Evolutionary conservation across 2,329 filamentous ascomycete genomes (phyloP).

Genomic region (Plenodomus lindquistii): DNA sequence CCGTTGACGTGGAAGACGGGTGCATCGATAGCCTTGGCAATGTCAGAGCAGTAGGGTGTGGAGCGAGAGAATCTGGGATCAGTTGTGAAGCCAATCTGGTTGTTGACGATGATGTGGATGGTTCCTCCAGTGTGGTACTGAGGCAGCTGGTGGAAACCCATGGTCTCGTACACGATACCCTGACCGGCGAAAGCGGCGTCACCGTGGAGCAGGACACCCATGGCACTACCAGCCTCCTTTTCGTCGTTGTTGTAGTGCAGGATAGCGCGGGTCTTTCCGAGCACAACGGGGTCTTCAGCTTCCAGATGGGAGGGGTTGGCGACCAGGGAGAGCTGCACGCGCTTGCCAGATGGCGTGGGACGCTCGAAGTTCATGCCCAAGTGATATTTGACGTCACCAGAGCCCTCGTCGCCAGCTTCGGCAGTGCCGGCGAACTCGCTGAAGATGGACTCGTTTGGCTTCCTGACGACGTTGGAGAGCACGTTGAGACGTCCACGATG

Average conservation of each 20-base stretch:
- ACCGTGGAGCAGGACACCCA: slow-evolving; percentile 95
- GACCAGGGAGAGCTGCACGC: slow-evolving; percentile 97
- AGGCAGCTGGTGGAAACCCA: slow-evolving; percentile 94
- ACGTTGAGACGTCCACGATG: slow-evolving; percentile 98
- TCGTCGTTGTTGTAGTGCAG: slow-evolving; percentile 99
- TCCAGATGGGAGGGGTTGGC: slow-evolving; percentile 98
- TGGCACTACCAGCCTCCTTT: slow-evolving; percentile 82
- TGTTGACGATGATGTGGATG: slow-evolving; percentile 97
- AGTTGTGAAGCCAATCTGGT: slow-evolving; percentile 99
- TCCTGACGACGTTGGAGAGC: slow-evolving; percentile 96
- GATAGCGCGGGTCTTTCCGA: slow-evolving; percentile 96
- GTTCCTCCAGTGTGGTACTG: slow-evolving; percentile 97
- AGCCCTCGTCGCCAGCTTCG: slow-evolving; percentile 90
- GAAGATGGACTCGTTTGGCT: slow-evolving; percentile 99
- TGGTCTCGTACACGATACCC: slow-evolving; percentile 96
- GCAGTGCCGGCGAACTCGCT: slow-evolving; percentile 92
- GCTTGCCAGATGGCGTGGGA: slow-evolving; percentile 96
- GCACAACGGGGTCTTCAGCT: slow-evolving; percentile 95
- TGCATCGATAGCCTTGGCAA: slow-evolving; percentile 97
- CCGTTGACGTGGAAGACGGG: slow-evolving; percentile 99
- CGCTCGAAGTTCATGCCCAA: slow-evolving; percentile 99
- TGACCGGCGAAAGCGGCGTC: slow-evolving; percentile 96
- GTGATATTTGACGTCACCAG: slow-evolving; percentile 99
- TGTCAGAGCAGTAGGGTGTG: slow-evolving; percentile 98
- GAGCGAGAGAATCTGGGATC: slow-evolving; percentile 97